A percentile compares a stretch with the other conserved stretches of the same genome.
These are phyloP conservation scores for Themeda triandra DNA, from an alignment of 176 grass and related monocot genomes.

Conservation along the genomic window DNA sequence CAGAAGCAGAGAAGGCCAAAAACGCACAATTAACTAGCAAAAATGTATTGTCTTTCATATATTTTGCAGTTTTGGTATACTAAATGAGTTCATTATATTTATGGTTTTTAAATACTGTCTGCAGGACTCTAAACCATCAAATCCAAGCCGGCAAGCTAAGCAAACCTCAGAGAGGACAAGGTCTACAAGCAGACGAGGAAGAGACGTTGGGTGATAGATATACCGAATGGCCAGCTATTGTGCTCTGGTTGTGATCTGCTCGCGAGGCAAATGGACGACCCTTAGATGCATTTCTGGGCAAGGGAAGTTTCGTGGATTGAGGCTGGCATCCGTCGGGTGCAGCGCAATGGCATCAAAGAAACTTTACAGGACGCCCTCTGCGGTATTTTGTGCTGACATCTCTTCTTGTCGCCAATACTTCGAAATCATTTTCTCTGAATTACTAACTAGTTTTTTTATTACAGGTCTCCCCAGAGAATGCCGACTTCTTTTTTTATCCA, in stretches of 20 bases:
- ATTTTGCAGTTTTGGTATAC: not conserved
- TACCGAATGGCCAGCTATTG: not conserved
- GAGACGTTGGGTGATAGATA: slow-evolving; percentile 73
- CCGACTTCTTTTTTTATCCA: slow-evolving; percentile 16
- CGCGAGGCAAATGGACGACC: not conserved
- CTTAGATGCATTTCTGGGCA: not conserved
- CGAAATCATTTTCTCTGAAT: not conserved
- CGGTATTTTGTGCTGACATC: slow-evolving; percentile 21
- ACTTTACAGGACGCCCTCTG: slow-evolving; percentile 18
- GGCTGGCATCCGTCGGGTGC: not conserved
- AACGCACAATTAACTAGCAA: slow-evolving; percentile 34
- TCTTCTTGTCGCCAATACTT: not conserved
- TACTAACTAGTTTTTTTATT: slow-evolving; percentile 14
- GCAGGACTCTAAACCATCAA: slow-evolving; percentile 56
- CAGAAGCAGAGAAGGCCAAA: slow-evolving; percentile 73
- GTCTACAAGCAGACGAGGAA: slow-evolving; percentile 51
- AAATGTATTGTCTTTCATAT: slow-evolving; percentile 44
- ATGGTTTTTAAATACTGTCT: slow-evolving; percentile 6
- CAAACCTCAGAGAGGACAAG: slow-evolving; percentile 61
- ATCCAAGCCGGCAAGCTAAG: slow-evolving; percentile 62
- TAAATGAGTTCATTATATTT: slow-evolving; percentile 1
- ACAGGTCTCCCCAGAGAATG: slow-evolving; percentile 24
- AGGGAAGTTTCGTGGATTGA: slow-evolving; percentile 20
- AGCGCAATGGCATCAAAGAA: not conserved
- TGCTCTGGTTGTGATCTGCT: slow-evolving; percentile 24